Base-by-base conservation (phyloP, 108 stramenopile genomes). In the Mayamaea pseudoterrestris region DNA sequence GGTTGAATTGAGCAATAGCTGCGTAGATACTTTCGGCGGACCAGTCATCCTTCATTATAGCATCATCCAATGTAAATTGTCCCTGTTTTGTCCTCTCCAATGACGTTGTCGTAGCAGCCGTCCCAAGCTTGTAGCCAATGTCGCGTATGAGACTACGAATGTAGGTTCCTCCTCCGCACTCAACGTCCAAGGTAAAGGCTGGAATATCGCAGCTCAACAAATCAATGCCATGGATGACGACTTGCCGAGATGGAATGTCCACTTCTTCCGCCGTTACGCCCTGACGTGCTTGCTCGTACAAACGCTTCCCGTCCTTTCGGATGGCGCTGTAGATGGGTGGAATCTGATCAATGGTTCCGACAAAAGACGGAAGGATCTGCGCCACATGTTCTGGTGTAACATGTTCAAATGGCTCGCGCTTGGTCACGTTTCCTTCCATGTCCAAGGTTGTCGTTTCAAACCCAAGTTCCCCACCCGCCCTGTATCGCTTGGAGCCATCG, bases 161-260 rank as follows among this genome's bases (percentile, higher is more conserved):
- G 61, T 91, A 96, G 4, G 89, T 87, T 0, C 65, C 93, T 2
- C 95, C 95, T 3, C 89, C 85, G 58, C 90, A 94, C 57, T 83
- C 84, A 3, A 93, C 59, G 11, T 69, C 65, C 11, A 94, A 44
- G 17, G 53, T 55, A 50, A 96, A 90, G 30, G 47, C 57, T 6
- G 92, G 92, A 20, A 81, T 26, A 22, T 60, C 22, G 17, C 9
- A 24, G 0, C 11, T n/a, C 14, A 63, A 13, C 21, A 65, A 43
- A 49, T 75, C 26, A 25, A 83, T 29, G 1, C 50, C 31, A 50
- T 78, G 50, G 32, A 84, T 50, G 7, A 45, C 30, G 2, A 81
- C 79, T 32, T 66, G 36, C 31, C 81, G 47, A 21, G 65, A 42
- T 11, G 75, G 69, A 35, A 80, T 69, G 16, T 61, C 56, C 6